Conservation (phyloP, 2,329 filamentous ascomycete genomes). For the Trichoderma gracile region DNA sequence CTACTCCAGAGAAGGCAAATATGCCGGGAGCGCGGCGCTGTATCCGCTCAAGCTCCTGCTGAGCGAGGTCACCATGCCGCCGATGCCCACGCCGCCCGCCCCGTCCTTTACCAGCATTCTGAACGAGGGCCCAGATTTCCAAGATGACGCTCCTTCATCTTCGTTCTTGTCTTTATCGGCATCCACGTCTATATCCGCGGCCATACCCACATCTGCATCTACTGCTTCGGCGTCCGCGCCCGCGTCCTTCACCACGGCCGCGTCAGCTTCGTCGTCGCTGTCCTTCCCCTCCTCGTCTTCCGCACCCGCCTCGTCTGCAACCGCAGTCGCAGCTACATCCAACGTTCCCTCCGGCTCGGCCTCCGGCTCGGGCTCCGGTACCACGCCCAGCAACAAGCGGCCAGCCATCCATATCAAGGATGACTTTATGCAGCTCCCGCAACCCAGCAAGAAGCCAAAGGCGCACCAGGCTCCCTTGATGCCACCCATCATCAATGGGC, state of each 20-base stretch:
- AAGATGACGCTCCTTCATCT: constrained; percentile 44
- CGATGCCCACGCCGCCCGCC: constrained; percentile 37
- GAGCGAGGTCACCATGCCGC: constrained; percentile 35
- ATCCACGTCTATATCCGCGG: neutral
- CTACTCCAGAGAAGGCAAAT: constrained; percentile 31
- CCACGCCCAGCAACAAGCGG: constrained; percentile 55
- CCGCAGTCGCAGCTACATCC: neutral
- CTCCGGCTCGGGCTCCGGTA: too few species aligned
- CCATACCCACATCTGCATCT: neutral
- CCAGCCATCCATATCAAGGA: constrained; percentile 54
- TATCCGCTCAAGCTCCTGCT: constrained; percentile 46
- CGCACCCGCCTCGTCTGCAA: too few species aligned
- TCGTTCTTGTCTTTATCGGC: neutral
- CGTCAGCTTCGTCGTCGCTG: neutral
- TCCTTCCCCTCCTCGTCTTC: neutral
- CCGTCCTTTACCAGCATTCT: constrained; percentile 50
- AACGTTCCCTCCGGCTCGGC: neutral
- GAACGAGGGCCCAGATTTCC: constrained; percentile 45
- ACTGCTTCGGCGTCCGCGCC: neutral
- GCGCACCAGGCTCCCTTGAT: constrained; percentile 56
- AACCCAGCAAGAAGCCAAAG: constrained; percentile 65
- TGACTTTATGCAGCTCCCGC: constrained; percentile 63
- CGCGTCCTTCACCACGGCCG: neutral
- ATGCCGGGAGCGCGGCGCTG: constrained; percentile 32
- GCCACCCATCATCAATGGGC: constrained; percentile 65